Evolutionary conservation across 1,284 basidiomycete genomes (phyloP), one percentile per base, ranked within the genome.

Genomic region (Cystobasidium slooffiae): DNA sequence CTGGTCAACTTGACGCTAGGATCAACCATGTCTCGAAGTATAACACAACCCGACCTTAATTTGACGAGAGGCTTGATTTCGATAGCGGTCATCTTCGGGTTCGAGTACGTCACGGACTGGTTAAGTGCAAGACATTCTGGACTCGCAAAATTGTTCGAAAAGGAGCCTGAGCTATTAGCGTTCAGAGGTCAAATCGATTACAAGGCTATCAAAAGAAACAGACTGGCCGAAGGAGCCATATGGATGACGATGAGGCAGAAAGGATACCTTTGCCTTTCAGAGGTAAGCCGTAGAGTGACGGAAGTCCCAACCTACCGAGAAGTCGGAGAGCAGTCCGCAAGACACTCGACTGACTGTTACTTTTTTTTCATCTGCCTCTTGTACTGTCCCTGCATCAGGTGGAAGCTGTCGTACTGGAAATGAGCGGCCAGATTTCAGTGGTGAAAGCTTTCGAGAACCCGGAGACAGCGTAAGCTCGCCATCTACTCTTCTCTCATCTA

Each of bases 21-120:
- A 10, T 67, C 63, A 14, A 75, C 75, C n/a, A 62, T 75, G 20
- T 75, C 75, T 14, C 69, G 75, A 39, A 67, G 61, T 43, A 75
- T 75, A 52, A 75, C 75, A 39, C 75, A 75, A 53, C 75, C 75
- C 9, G 75, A 72, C 52, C 46, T 75, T n/a, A 63, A 67, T 55
- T 55, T 72, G 46, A 55, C 70, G 18, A 70, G 75, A 20, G 75
- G 75, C 1, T 55, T 75, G 18, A 67, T 75, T 20, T 61, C 55
- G n/a, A 68, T 75, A 55, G 55, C 70, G 31, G 65, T 69, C 14
- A 75, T 73, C 10, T 58, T 66, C 43, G 63, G 53, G 5, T 75
- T 75, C 51, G 75, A 75, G 22, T 72, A 72, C 47, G 46, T 68
- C 6, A 67, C 69, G 18, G 65, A 67, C 41, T 73, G 69, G 70